Evolutionary conservation across 164 flowering plant genomes (phyloP).

Genomic region (Sedum album): DNA sequence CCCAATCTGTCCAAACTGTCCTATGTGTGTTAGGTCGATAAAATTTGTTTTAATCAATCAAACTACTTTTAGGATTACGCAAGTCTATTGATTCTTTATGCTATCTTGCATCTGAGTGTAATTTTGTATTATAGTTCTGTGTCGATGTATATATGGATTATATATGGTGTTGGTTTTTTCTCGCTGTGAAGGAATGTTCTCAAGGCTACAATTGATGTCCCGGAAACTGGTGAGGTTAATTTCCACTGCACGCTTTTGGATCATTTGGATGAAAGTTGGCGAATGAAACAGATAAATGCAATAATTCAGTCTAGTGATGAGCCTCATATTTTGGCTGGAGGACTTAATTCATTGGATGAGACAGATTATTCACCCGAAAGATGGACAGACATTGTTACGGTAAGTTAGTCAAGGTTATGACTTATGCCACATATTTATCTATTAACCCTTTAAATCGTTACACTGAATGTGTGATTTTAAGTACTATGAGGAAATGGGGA

Average conservation of each 20-base stretch:
- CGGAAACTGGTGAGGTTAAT: constrained; percentile 62
- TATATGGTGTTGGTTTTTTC: not conserved
- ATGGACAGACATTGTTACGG: constrained; percentile 91
- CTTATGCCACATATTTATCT: too few relatives aligned
- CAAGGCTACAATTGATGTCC: constrained; percentile 79
- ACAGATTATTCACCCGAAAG: constrained; percentile 82
- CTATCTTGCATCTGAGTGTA: not conserved
- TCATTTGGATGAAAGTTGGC: constrained; percentile 84
- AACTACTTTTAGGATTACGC: not conserved
- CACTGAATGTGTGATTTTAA: constrained; percentile 14
- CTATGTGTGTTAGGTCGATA: not conserved
- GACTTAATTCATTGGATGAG: constrained; percentile 80
- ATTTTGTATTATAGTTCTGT: not conserved
- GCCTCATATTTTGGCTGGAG: constrained; percentile 83
- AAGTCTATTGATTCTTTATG: not conserved
- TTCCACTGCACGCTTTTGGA: constrained; percentile 86
- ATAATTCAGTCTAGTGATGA: constrained; percentile 46
- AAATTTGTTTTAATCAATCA: not conserved
- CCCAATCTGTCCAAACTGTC: too few relatives aligned
- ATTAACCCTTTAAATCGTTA: not conserved
- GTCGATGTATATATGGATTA: not conserved
- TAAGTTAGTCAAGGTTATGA: constrained; percentile 9
- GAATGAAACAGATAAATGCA: constrained; percentile 88
- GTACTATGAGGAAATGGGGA: constrained; percentile 59
- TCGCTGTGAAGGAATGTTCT: constrained; percentile 65